Evolutionary conservation across 305 asterid genomes (phyloP), one percentile per base, ranked within the genome.

Genomic region (Solanum hybrid): DNA sequence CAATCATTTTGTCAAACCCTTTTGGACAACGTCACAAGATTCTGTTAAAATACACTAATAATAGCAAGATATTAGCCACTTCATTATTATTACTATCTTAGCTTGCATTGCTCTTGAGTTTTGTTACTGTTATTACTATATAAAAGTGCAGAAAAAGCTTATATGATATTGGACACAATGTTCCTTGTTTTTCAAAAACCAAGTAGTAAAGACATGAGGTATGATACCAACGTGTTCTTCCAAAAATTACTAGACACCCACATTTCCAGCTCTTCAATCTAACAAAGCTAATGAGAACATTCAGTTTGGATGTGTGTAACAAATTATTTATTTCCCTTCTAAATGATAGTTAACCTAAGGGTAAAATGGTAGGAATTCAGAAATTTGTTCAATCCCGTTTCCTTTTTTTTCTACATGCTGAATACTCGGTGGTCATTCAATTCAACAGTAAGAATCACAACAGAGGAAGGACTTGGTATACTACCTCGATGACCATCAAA

Each of bases 401-500:
- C 22, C 75, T 31, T 29, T 56, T 56, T 85, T 60, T 31, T 38
- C 87, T 27, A 56, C 75, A 11, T 31, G 45, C 12, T 56, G 87
- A 85, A 56, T 51, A 51, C n/a, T 85, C n/a, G 2, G 45, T 56
- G 76, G 45, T 85, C 31, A 51, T 51, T 51, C 40, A 31, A 85
- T 85, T 85, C 87, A 85, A 85, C 87, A 51, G 12, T 31, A 45
- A 51, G 26, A 51, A 84, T 51, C 72, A 82, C 86, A 51, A 84
- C 31, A 31, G 42, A 51, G 42, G 64, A 85, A 31, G 42, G 10
- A 85, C 76, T 31, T 32, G 78, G 77, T 91, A 86, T 71, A 73
- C 88, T 94, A 97, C 99, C 99, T 94, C 99, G 98, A 95, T 97
- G 99, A 78, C 99, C 99, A 92, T 97, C 99, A 84, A 97, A 94